Evolutionary conservation across 495 filamentous ascomycete species (phyloP).

Genomic region (Penicillium flavigenum): DNA sequence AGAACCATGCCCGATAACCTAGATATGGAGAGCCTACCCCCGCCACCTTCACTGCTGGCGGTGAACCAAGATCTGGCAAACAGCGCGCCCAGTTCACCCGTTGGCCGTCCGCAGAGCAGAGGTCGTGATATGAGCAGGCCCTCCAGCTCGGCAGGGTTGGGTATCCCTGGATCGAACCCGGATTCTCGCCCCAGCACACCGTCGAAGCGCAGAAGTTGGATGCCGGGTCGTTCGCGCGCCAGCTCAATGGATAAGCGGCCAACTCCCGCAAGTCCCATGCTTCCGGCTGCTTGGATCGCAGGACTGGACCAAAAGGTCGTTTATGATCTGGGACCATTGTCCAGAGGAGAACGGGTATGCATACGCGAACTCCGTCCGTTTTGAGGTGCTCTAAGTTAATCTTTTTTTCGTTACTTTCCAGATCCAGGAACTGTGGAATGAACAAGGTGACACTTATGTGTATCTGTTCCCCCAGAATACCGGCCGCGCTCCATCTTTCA

Average conservation of each 20-base stretch:
- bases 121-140: constrained; percentile 42
- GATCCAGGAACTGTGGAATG: constrained; percentile 88
- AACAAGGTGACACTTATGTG: constrained; percentile 75
- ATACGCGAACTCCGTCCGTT: not conserved
- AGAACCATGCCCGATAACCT: constrained; percentile 33
- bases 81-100: constrained; percentile 34
- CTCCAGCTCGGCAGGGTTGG: constrained; percentile 38
- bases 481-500: constrained; percentile 72
- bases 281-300: constrained; percentile 61
- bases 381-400: not conserved
- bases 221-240: constrained; percentile 48
- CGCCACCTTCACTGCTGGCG: constrained; percentile 44
- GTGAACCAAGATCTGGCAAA: constrained; percentile 45
- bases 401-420: constrained; percentile 24
- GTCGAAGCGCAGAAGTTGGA: constrained; percentile 54
- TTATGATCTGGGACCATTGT: constrained; percentile 59
- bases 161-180: constrained; percentile 37
- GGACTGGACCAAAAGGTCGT: constrained; percentile 55
- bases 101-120: constrained; percentile 40
- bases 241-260: constrained; percentile 35
- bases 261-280: constrained; percentile 13
- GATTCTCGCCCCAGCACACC: constrained; percentile 45
- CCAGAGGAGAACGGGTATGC: constrained; percentile 59
- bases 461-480: constrained; percentile 73
- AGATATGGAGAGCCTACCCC: constrained; percentile 39